These are phyloP conservation scores for Alternaria triticimaculans DNA, from an alignment of 2,329 filamentous ascomycete genomes.

Conservation along the genomic window DNA sequence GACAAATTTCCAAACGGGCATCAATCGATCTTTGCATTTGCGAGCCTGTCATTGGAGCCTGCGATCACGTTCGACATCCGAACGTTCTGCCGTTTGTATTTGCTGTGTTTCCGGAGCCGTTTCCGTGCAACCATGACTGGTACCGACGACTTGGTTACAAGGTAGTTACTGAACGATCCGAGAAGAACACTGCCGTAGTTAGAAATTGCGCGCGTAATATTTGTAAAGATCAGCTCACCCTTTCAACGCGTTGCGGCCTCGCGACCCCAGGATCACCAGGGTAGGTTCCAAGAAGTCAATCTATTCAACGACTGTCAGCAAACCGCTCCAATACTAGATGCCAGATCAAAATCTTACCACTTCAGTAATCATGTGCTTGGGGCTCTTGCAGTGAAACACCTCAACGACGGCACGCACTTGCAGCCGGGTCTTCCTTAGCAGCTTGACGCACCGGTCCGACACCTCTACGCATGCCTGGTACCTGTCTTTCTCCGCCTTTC, in stretches of 20 bases:
- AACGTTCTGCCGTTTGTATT: conserved; percentile 74
- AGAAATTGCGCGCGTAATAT: conserved; percentile 22
- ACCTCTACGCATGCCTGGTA: conserved; percentile 82
- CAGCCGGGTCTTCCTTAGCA: conserved; percentile 87
- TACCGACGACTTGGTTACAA: conserved; percentile 94
- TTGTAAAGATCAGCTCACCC: conserved; percentile 65
- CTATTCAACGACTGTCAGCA: conserved; percentile 48
- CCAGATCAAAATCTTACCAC: conserved; percentile 62
- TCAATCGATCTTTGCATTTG: conserved; percentile 77
- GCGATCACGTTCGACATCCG: conserved; percentile 82
- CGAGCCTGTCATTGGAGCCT: conserved; percentile 71
- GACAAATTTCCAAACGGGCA: conserved; percentile 43
- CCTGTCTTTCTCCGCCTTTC: conserved; percentile 75
- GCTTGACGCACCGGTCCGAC: conserved; percentile 80
- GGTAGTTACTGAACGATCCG: conserved; percentile 95
- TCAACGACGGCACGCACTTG: conserved; percentile 95
- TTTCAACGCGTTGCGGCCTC: conserved; percentile 90
- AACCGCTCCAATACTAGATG: conserved; percentile 10
- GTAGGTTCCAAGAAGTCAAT: conserved; percentile 93
- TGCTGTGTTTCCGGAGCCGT: conserved; percentile 83
- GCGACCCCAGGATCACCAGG: conserved; percentile 88
- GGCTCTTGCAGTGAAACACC: conserved; percentile 97
- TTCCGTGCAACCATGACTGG: conserved; percentile 98
- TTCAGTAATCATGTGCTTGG: conserved; percentile 94
- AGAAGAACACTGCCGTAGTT: conserved; percentile 75